Evolutionary conservation across 1,139 yeast genomes (phyloP), one percentile per base, ranked within the genome.

Genomic region (Suhomyces chickasaworum): DNA sequence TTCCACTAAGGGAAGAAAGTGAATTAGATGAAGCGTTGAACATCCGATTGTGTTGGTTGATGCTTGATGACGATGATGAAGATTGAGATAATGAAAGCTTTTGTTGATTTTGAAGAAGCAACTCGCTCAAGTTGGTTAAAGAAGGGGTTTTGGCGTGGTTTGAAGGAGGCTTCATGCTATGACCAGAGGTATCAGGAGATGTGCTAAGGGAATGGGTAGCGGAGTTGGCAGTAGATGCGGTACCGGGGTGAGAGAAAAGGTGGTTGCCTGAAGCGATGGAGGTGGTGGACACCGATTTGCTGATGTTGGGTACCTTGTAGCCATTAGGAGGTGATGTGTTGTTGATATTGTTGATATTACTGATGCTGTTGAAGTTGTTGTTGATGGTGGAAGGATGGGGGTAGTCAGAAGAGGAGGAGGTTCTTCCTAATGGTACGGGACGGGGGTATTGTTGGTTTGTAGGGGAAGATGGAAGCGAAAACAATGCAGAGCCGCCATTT

Each of bases 121-220:
- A 66, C 33, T 69, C 74, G 47, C 65, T 64, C 49, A 69, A 57
- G 50, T 67, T 69, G 22, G 64, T 59, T 22, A 68, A 53, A 3
- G 70, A 65, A 5, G 64, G 51, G 7, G 47, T 44, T 18, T 48
- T 43, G 3, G 48, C 40, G 22, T 41, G 43, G 33, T n/a, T 10
- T 2, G 50, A 8, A 5, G 55, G 54, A 2, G 55, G 54, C 37
- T 48, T 51, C 47, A 48, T 46, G 18, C 48, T 44, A 23, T 56
- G 45, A n/a, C 52, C 42, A 9, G 49, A 40, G 32, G 47, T 46
- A 38, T 68, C 74, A 4, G 75, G 75, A 2, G 71, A 63, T 2
- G 75, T 69, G 46, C 70, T 63, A 21, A 71, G 57, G 2, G 71
- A 64, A 33, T 61, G 68, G 40, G 54, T 45, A 3, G 61, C 59